Base-by-base conservation (phyloP, 352 stramenopile species). In the Globisporangium nunn region DNA sequence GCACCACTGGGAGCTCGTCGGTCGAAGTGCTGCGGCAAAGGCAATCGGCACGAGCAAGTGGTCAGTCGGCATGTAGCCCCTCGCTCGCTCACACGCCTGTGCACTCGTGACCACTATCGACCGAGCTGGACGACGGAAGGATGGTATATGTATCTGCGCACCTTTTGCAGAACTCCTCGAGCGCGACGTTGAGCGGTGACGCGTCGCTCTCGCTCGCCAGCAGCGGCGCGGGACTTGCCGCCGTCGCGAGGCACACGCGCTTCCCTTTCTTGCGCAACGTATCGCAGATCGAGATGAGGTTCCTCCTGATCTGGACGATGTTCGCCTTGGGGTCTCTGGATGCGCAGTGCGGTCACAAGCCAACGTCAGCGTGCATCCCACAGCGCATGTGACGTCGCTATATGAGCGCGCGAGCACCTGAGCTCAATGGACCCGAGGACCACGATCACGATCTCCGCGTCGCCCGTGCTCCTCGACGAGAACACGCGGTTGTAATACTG, bases 221-320 rank as follows among this genome's bases (percentile, higher is more conserved):
- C 44, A 71, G 64, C 50, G 68, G 81, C 5, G 72, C 59, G 28
- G 71, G 50, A 31, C 73, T 90, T 23, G 70, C 80, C 10, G 79
- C 63, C 0, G 84, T 87, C 23, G 78, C 84, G 39, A 91, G 49
- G 47, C 77, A 91, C 30, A 94, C 84, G 30, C 79, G 70, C 66
- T 92, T 91, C 30, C 79, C 77, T 58, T 94, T 92, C 70, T 90
- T 94, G 37, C 74, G 70, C 56, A 94, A 58, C 2, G 84, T 72
- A 67, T 94, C 81, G 60, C 80, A 91, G 31, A 92, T 79, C 51
- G 77, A 67, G 37, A 83, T 65, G 58, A 94, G 67, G 56, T 91
- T 87, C 40, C 68, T 70, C 52, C 64, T 61, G 51, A 88, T 85
- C 41, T 78, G 58, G 15, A 65, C 47, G 12, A 17, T 51, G 54